These are phyloP conservation scores for Gelatoporia subvermispora DNA, from an alignment of 768 basidiomycete species.

Conservation along the genomic window DNA sequence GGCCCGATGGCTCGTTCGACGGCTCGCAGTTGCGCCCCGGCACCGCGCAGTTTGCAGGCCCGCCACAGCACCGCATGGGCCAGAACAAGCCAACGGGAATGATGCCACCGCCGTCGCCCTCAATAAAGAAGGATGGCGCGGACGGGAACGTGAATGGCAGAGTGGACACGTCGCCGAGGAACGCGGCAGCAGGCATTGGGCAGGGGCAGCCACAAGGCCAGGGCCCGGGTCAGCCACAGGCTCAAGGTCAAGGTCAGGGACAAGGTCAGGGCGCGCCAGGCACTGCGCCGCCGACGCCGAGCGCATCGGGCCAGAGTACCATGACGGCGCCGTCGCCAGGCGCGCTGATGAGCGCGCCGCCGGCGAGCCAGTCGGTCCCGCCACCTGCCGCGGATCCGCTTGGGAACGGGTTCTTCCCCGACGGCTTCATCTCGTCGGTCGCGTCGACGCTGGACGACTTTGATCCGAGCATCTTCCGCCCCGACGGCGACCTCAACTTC, in stretches of 20 bases:
- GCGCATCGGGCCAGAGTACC: constrained; percentile 15
- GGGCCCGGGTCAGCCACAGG: background rate
- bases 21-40: constrained; percentile 24
- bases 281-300: constrained; percentile 35
- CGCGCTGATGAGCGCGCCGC: constrained; percentile 17
- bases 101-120: constrained; percentile 53
- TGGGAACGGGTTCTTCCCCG: constrained; percentile 15
- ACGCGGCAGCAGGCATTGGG: constrained; percentile 12
- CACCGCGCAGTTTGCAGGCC: constrained; percentile 30
- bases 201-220: constrained; percentile 6
- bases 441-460: constrained; percentile 36
- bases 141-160: constrained; percentile 10
- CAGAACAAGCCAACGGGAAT: constrained; percentile 39
- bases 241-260: constrained; percentile 5
- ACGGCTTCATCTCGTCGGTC: constrained; percentile 44
- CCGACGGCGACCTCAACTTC: constrained; percentile 47
- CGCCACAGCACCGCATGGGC: constrained; percentile 22
- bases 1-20: constrained; percentile 39
- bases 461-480: constrained; percentile 35
- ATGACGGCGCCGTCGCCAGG: constrained; percentile 36
- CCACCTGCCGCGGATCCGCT: constrained; percentile 17
- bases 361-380: constrained; percentile 15
- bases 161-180: constrained; percentile 19
- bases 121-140: constrained; percentile 20
- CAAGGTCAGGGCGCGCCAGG: constrained; percentile 13